Evolutionary conservation across 2,329 filamentous ascomycete species (phyloP), one percentile per base, ranked within the genome.

Genomic region (Alternaria postmessia): DNA sequence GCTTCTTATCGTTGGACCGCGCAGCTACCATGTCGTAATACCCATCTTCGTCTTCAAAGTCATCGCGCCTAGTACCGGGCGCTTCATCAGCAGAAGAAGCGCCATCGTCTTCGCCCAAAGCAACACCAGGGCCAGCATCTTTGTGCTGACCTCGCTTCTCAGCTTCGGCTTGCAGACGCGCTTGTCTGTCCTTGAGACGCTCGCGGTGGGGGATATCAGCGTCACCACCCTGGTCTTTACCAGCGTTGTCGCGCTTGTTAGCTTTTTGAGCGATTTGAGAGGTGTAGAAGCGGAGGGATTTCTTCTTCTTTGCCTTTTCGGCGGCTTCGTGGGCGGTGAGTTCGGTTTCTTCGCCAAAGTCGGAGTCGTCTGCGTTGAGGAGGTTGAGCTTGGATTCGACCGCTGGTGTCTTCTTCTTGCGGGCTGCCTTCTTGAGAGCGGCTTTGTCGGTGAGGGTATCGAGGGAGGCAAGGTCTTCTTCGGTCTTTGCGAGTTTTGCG

Each of bases 191-290:
- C 72, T 87, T 88, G 42, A 97, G 84, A 54, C 95, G 90, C 80
- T 99, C 95, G 57, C 94, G 88, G 78, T 97, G 90, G 3, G 95
- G 95, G 53, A 96, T 86, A 78, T 96, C 92, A 68, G 87, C 85
- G 75, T 96, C 92, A 68, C 92, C 92, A 67, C 92, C 92, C 1
- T 89, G 87, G 59, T 91, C 89, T 62, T 89, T 87, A 42, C 91
- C 90, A 39, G 90, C 90, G 32, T 85, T 88, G 6, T 89, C 88
- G 56, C 92, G 92, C 77, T 92, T 94, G 81, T 93, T 96, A 57
- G 92, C 89, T 81, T 97, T 98, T 78, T 98, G 94, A 28, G 92
- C 91, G 67, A 99, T 95, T 77, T 99, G 95, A 3, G 94, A 97
- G 3, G 96, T 98, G 85, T 99, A 99, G 84, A 99, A 99, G 64